phyloP scores from a whole-genome alignment of 2,329 filamentous ascomycete species.

The Pseudogymnoascus sp. region DNA sequence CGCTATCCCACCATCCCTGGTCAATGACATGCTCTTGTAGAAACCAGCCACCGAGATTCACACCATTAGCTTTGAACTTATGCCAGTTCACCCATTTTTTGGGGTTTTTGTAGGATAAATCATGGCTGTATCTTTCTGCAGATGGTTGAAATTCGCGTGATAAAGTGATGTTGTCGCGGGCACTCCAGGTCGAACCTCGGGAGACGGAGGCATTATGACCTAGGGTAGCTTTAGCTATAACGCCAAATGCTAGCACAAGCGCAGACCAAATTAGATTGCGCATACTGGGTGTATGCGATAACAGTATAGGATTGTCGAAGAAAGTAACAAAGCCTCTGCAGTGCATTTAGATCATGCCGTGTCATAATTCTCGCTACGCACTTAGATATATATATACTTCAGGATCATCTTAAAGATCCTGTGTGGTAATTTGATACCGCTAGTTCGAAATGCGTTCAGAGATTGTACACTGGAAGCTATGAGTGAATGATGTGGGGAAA shows the following conservation, averaged over 20 bases:
- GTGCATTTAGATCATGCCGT: background rate
- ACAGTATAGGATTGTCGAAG: background rate
- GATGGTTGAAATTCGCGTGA: background rate
- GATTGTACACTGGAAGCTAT: background rate
- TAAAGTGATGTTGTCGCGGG: background rate
- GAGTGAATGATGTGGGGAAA: background rate
- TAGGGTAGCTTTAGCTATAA: background rate
- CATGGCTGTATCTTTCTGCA: background rate
- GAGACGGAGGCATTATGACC: background rate
- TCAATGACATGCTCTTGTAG: constrained; percentile 27
- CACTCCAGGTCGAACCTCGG: background rate
- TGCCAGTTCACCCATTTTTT: constrained; percentile 15
- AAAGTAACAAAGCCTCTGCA: background rate
- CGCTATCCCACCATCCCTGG: constrained; percentile 32
- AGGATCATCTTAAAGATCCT: background rate
- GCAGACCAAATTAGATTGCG: background rate
- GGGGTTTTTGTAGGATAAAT: background rate
- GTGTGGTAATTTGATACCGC: background rate
- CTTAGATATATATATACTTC: background rate
- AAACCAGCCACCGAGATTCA: constrained; percentile 31
- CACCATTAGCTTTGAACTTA: constrained; percentile 19
- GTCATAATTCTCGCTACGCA: background rate
- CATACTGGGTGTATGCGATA: background rate
- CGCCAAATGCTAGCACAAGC: background rate
- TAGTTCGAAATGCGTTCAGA: background rate